phyloP scores from a whole-genome alignment of 2,329 filamentous ascomycete genomes.

The Xylaria sp. region DNA sequence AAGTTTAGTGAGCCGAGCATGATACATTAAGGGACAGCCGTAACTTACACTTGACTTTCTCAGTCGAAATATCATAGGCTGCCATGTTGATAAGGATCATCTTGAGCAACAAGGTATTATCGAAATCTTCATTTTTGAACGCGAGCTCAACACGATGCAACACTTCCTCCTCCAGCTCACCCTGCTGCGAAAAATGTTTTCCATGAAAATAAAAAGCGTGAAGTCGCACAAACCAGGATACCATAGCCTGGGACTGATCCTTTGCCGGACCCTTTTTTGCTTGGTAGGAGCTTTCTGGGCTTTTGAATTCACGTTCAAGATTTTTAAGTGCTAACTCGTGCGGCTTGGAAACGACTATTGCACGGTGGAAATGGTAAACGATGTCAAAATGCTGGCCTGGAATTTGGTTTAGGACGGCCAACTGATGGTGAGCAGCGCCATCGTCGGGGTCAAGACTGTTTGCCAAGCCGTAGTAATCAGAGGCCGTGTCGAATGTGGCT shows the following conservation, averaged over 20 bases:
- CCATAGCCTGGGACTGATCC: conserved; percentile 71
- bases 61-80: conserved; percentile 77
- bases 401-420: conserved; percentile 84
- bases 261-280: conserved; percentile 54
- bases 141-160: conserved; percentile 80
- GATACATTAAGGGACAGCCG: neutral
- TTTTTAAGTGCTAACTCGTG: conserved; percentile 81
- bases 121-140: conserved; percentile 74
- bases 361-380: conserved; percentile 90
- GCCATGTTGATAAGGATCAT: conserved; percentile 88
- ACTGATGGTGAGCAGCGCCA: conserved; percentile 88
- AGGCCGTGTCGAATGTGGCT: conserved; percentile 80
- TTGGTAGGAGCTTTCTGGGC: conserved; percentile 56
- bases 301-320: conserved; percentile 79
- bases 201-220: conserved; percentile 88
- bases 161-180: conserved; percentile 87
- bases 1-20: conserved; percentile 34
- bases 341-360: conserved; percentile 78
- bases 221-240: conserved; percentile 85
- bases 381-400: conserved; percentile 84
- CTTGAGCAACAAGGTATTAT: conserved; percentile 75
- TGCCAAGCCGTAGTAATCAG: conserved; percentile 87
- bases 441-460: conserved; percentile 80
- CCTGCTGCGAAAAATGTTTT: conserved; percentile 76
- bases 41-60: conserved; percentile 67